Evolutionary conservation across 176 grass and related monocot genomes (phyloP).

Genomic region (Alopecurus myosuroides): DNA sequence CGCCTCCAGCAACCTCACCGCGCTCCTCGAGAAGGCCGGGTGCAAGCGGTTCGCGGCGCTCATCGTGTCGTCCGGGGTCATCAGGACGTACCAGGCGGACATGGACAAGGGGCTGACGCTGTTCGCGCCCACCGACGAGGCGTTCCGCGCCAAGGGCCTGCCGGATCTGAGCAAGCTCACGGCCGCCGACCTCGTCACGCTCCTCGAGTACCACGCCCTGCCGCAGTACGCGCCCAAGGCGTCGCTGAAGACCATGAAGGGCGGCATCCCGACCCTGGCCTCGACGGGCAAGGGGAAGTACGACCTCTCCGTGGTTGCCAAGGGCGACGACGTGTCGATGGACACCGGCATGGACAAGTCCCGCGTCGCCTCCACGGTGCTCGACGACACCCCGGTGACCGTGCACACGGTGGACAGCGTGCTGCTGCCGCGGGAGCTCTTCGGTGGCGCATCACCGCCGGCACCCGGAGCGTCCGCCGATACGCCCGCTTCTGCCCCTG

Average conservation of each 20-base stretch:
- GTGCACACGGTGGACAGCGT: conserved; percentile 80
- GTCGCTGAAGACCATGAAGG: conserved; percentile 73
- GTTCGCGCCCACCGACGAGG: conserved; percentile 90
- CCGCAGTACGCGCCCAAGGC: conserved; percentile 85
- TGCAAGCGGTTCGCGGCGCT: conserved; percentile 87
- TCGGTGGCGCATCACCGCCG: conserved; percentile 55
- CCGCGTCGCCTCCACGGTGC: conserved; percentile 77
- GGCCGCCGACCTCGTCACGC: conserved; percentile 71
- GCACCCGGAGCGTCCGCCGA: conserved; percentile 25
- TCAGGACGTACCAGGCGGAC: conserved; percentile 77
- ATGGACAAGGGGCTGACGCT: conserved; percentile 92
- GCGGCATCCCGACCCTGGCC: conserved; percentile 63
- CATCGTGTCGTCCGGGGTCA: conserved; percentile 64
- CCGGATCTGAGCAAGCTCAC: conserved; percentile 76
- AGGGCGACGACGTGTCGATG: conserved; percentile 78
- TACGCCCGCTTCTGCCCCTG: conserved; percentile 19
- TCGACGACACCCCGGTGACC: conserved; percentile 68
- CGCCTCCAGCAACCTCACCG: conserved; percentile 66
- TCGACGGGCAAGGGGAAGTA: conserved; percentile 69
- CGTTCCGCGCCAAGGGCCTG: conserved; percentile 64
- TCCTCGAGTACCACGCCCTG: conserved; percentile 91
- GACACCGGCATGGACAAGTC: conserved; percentile 78
- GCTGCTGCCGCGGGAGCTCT: conserved; percentile 61
- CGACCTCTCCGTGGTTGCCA: conserved; percentile 68
- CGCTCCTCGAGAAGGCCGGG: conserved; percentile 84